Percentiles rank a stretch among this genome's conserved stretches.
These are phyloP conservation scores for Fusarium torreyae DNA, from an alignment of 2,329 filamentous ascomycete genomes.

Conservation along the genomic window DNA sequence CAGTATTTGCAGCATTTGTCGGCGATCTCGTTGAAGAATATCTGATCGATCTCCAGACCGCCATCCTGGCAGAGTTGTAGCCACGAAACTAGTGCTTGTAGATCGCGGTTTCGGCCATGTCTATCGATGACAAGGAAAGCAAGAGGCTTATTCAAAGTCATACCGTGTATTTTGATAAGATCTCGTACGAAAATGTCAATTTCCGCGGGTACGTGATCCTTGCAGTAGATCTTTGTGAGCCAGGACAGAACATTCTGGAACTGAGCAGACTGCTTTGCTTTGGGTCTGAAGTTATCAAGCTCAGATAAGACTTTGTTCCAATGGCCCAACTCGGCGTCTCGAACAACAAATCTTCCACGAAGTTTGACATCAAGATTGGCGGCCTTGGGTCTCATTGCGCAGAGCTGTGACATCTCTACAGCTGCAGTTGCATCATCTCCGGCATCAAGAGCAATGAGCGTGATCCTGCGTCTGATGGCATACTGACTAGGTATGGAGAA, in stretches of 20 bases:
- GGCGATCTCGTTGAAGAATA: slow-evolving; percentile 50
- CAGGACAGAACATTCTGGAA: slow-evolving; percentile 50
- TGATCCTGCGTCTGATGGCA: slow-evolving; percentile 50
- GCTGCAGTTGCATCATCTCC: slow-evolving; percentile 48
- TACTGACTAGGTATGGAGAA: slow-evolving; percentile 46
- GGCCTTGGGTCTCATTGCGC: slow-evolving; percentile 36
- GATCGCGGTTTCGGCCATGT: slow-evolving; percentile 51
- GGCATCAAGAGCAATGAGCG: slow-evolving; percentile 48
- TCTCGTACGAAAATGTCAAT: slow-evolving; percentile 51
- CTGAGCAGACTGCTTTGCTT: slow-evolving; percentile 33
- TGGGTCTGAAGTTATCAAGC: slow-evolving; percentile 44
- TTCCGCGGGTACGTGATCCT: slow-evolving; percentile 46
- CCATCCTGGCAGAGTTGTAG: slow-evolving; percentile 52
- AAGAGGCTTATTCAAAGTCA: slow-evolving; percentile 51
- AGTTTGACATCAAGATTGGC: slow-evolving; percentile 48
- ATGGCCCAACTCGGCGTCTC: slow-evolving; percentile 48
- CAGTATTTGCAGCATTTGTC: slow-evolving; percentile 54
- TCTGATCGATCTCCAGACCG: slow-evolving; percentile 50
- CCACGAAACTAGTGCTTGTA: slow-evolving; percentile 51
- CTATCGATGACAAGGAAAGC: slow-evolving; percentile 52
- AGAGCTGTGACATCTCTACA: slow-evolving; percentile 48
- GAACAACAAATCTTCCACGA: slow-evolving; percentile 48
- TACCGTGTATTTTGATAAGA: slow-evolving; percentile 46
- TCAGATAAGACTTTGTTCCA: slow-evolving; percentile 48
- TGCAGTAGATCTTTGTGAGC: slow-evolving; percentile 55